Conservation (phyloP, 2,329 filamentous ascomycete species). For the Fusarium floridanum region DNA sequence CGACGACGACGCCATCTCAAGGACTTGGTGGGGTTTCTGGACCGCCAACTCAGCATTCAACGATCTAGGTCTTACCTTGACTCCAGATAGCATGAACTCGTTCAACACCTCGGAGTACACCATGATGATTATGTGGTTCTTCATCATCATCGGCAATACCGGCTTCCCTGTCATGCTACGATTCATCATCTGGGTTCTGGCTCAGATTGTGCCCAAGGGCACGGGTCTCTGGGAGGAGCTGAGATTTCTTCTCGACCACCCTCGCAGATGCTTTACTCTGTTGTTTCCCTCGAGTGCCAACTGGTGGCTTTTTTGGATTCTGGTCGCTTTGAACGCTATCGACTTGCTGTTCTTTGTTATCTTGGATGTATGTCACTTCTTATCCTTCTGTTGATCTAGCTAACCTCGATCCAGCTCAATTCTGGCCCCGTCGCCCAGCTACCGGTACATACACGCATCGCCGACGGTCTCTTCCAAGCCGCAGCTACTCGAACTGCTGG, state of each 20-base stretch:
- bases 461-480: constrained; percentile 92
- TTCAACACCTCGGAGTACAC: constrained; percentile 84
- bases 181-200: constrained; percentile 88
- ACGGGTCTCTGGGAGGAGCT: constrained; percentile 90
- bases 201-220: constrained; percentile 72
- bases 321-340: constrained; percentile 83
- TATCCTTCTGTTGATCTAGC: constrained; percentile 7
- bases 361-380: constrained; percentile 76
- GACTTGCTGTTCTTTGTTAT: constrained; percentile 94
- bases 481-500: constrained; percentile 91
- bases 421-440: constrained; percentile 76
- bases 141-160: constrained; percentile 95
- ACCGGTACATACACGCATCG: constrained; percentile 79
- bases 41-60: constrained; percentile 91
- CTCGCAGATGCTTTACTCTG: constrained; percentile 94
- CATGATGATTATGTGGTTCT: constrained; percentile 82
- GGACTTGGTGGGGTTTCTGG: constrained; percentile 93
- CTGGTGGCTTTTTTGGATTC: constrained; percentile 94
- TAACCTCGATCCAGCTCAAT: constrained; percentile 69
- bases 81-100: constrained; percentile 92
- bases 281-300: constrained; percentile 91
- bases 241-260: constrained; percentile 91
- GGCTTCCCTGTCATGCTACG: constrained; percentile 95
- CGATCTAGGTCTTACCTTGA: constrained; percentile 93
- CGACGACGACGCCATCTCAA: constrained; percentile 69